Base-by-base conservation (phyloP, 2,329 filamentous ascomycete genomes). In the Paracorniculantispora psalliotae region DNA sequence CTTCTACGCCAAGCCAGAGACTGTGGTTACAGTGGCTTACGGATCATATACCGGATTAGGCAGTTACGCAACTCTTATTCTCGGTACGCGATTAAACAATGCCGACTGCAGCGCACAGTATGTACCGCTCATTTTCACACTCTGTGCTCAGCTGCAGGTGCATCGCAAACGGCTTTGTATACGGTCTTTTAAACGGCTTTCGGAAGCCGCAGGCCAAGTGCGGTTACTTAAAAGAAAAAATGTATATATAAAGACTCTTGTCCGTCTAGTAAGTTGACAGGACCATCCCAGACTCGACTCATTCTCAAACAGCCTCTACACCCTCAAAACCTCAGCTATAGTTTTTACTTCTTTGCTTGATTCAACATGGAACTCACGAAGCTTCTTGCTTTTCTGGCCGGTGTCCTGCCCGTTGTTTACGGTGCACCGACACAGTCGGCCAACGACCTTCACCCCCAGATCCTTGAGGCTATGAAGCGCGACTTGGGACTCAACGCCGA, bases 401-500 rank as follows among this genome's bases (percentile, higher is more conserved):
- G 63, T 61, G 67, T 73, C 66, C 69, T 75, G 65, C 73, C 73
- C 64, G 63, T 74, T 61, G 72, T 66, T 65, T 74, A 75, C 62
- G 73, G 73, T 67, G 73, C 72, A 57, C 73, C 73, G 58, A 68
- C 72, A 25, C 64, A 69, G 52, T 60, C 71, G 44, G 65, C 71
- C 44, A 68, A 60, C 63, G 68, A 61, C 63, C 71, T 75, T n/a
- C 72, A 75, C 67, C 73, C 73, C 55, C 63, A 72, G 66, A 72
- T 75, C 63, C 67, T 75, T 53, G 72, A 69, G 61, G 73, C 73
- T 65, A 75, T 75, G 73, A 75, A 75, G 72, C 73, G 73, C 63
- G 73, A 75, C 67, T 64, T 75, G 54, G 73, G 73, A 15, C 69
- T 75, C 21, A 68, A 75, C 56, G 67, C 72, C 52, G 68, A 69